phyloP scores from a whole-genome alignment of 2,329 filamentous ascomycete genomes.

The Venturia oleaginea region DNA sequence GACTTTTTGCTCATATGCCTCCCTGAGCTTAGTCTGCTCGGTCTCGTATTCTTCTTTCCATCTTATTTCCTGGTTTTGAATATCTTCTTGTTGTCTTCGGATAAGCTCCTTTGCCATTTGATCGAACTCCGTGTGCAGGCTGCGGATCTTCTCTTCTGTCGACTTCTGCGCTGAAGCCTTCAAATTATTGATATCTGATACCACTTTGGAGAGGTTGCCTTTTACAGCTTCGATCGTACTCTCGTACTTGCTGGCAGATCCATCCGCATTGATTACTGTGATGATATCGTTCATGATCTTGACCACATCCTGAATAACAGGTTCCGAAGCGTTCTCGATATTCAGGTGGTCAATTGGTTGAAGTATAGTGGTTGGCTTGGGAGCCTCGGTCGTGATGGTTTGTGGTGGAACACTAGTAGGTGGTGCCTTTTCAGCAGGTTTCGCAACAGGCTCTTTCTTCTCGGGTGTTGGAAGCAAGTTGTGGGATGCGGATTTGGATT shows the following conservation, averaged over 20 bases:
- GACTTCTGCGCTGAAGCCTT: constrained; percentile 60
- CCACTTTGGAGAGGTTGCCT: constrained; percentile 67
- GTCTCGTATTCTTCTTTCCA: constrained; percentile 84
- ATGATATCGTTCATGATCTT: constrained; percentile 96
- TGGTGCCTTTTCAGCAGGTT: constrained; percentile 13
- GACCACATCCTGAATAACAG: constrained; percentile 83
- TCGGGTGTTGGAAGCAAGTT: constrained; percentile 20
- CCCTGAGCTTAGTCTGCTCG: constrained; percentile 71
- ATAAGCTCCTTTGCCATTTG: constrained; percentile 80
- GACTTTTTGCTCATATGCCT: constrained; percentile 71
- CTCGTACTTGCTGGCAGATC: constrained; percentile 66
- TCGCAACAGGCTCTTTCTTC: constrained; percentile 20
- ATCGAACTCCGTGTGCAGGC: constrained; percentile 71
- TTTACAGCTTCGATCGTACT: constrained; percentile 78
- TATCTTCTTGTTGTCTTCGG: constrained; percentile 72
- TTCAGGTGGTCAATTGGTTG: constrained; percentile 68
- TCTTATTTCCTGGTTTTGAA: constrained; percentile 68
- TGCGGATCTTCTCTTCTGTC: constrained; percentile 65
- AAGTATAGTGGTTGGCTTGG: constrained; percentile 31
- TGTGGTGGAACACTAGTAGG: constrained; percentile 10
- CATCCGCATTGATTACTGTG: constrained; percentile 81
- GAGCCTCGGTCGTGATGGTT: constrained; percentile 11
- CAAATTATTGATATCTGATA: constrained; percentile 65
- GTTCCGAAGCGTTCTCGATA: constrained; percentile 68
- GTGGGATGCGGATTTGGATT: constrained; percentile 22